These are phyloP conservation scores for Lyophyllum decastes DNA, from an alignment of 768 basidiomycete genomes.

Conservation along the genomic window DNA sequence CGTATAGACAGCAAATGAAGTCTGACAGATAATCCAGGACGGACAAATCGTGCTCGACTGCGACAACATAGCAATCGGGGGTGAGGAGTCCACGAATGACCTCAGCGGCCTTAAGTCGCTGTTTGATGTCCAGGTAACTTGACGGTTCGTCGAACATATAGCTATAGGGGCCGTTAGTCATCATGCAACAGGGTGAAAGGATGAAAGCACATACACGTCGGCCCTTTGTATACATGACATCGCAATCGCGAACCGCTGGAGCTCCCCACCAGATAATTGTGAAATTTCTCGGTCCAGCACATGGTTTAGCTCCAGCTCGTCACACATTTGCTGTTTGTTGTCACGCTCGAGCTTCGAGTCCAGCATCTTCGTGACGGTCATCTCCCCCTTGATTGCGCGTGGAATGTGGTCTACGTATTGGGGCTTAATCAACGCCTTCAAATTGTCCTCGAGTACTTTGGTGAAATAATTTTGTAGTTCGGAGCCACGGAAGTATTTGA, in stretches of 20 bases:
- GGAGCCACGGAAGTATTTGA: slow-evolving; percentile 98
- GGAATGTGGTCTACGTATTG: slow-evolving; percentile 99
- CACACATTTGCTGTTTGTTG: slow-evolving; percentile 85
- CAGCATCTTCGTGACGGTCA: slow-evolving; percentile 90
- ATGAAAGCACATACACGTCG: slow-evolving; percentile 72
- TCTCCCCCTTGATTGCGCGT: slow-evolving; percentile 86
- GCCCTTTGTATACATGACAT: slow-evolving; percentile 95
- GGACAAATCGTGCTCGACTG: slow-evolving; percentile 98
- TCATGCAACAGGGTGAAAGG: not conserved
- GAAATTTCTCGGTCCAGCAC: slow-evolving; percentile 83
- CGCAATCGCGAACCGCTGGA: slow-evolving; percentile 97
- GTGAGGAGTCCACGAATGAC: slow-evolving; percentile 87
- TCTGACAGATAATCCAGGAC: slow-evolving; percentile 98
- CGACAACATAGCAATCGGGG: slow-evolving; percentile 89
- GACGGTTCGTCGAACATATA: slow-evolving; percentile 99
- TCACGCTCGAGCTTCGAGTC: slow-evolving; percentile 86
- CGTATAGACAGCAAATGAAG: slow-evolving; percentile 97
- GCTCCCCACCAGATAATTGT: slow-evolving; percentile 93
- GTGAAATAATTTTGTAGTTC: slow-evolving; percentile 99
- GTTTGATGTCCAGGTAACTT: slow-evolving; percentile 95
- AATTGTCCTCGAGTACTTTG: slow-evolving; percentile 96
- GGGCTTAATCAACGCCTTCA: slow-evolving; percentile 98
- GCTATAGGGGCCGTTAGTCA: slow-evolving; percentile 36
- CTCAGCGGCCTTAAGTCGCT: slow-evolving; percentile 92
- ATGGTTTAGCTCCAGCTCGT: slow-evolving; percentile 84